These are phyloP conservation scores for Neurospora tetrasperma DNA, from an alignment of 495 filamentous ascomycete species.

Conservation along the genomic window DNA sequence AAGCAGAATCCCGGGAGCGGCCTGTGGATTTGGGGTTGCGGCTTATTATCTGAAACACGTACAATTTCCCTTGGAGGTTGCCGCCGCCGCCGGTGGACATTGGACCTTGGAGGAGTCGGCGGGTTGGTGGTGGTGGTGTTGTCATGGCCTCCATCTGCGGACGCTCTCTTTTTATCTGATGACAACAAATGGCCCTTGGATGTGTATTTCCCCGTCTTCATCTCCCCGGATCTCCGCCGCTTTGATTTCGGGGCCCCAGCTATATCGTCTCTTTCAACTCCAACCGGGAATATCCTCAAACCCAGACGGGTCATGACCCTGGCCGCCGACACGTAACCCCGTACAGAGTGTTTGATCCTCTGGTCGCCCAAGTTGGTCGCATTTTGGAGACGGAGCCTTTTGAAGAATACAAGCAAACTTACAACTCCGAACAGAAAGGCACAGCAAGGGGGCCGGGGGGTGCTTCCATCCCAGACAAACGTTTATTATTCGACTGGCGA, in stretches of 20 bases:
- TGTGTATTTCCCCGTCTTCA: neutral
- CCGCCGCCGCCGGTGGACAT: neutral
- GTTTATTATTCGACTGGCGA: neutral
- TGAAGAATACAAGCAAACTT: neutral
- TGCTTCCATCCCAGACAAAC: neutral
- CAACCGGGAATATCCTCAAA: neutral
- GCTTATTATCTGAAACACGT: neutral
- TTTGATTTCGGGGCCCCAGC: neutral
- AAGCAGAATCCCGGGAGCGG: neutral
- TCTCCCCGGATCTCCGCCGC: neutral
- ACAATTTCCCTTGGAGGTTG: neutral
- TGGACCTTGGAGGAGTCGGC: neutral
- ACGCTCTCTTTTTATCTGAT: neutral
- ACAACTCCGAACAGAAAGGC: neutral
- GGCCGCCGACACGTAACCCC: neutral
- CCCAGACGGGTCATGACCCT: neutral
- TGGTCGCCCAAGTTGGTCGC: neutral
- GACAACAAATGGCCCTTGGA: neutral
- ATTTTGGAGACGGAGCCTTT: neutral
- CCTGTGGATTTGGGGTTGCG: neutral
- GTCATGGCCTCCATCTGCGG: too few relatives aligned
- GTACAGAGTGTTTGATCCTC: neutral
- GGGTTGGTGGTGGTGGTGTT: neutral
- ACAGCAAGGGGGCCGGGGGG: neutral
- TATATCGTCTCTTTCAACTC: neutral